Conservation (phyloP, 208 protist genomes). For the Trypanosomatidae sp. region DNA sequence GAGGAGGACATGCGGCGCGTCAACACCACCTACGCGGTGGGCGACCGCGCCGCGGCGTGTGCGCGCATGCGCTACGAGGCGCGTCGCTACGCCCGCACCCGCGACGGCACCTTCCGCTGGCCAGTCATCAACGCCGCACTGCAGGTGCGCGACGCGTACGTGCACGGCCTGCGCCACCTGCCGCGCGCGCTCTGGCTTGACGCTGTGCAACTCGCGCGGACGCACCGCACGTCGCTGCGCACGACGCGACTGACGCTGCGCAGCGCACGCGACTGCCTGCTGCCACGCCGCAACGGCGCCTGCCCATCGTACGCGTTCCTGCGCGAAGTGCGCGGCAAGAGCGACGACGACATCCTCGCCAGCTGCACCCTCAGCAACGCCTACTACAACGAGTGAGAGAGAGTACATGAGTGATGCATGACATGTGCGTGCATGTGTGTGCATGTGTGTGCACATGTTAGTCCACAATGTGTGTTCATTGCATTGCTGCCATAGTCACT, state of each 20-base stretch:
- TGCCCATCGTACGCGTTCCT: conserved; percentile 64
- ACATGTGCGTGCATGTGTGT: background rate
- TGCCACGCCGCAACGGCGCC: conserved; percentile 10
- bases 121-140: conserved; percentile 19
- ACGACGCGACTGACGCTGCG: conserved; percentile 19
- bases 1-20: background rate
- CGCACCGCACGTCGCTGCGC: conserved; percentile 10
- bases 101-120: conserved; percentile 16
- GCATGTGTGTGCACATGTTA: background rate
- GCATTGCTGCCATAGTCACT: background rate
- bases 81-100: conserved; percentile 34
- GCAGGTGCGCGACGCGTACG: conserved; percentile 44
- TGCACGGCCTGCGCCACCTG: conserved; percentile 31
- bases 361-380: conserved; percentile 25
- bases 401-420: background rate
- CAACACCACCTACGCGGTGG: background rate
- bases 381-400: conserved; percentile 5
- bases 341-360: conserved; percentile 27
- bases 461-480: background rate
- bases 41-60: conserved; percentile 16
- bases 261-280: conserved; percentile 25
- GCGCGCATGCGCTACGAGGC: conserved; percentile 19
- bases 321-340: conserved; percentile 21
- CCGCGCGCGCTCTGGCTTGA: conserved; percentile 15
- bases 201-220: conserved; percentile 8